Conservation (phyloP, 768 basidiomycete species). For the Pisolithus orientalis region DNA sequence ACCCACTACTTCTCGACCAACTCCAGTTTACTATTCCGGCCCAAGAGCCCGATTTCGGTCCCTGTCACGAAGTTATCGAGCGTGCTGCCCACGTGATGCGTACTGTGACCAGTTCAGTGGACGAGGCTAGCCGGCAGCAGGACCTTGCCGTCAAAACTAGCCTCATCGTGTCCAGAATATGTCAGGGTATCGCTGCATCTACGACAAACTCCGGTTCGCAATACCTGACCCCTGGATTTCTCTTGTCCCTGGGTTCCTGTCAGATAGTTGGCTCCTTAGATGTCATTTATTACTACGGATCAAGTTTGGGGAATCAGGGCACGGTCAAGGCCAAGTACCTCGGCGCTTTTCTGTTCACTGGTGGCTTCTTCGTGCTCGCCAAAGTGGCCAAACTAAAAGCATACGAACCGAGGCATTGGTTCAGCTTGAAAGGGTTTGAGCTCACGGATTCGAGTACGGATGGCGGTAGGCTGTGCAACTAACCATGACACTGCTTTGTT, state of each 20-base stretch:
- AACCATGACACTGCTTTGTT: background rate
- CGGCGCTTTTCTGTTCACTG: slow-evolving; percentile 82
- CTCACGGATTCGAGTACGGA: slow-evolving; percentile 61
- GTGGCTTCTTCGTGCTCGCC: slow-evolving; percentile 80
- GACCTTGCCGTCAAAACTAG: slow-evolving; percentile 61
- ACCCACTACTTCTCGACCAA: slow-evolving; percentile 83
- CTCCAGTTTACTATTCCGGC: slow-evolving; percentile 29
- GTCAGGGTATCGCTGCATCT: slow-evolving; percentile 27
- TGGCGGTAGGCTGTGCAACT: slow-evolving; percentile 54
- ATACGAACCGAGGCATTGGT: slow-evolving; percentile 89
- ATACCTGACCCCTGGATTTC: slow-evolving; percentile 46
- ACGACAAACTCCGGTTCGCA: slow-evolving; percentile 29
- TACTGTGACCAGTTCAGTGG: slow-evolving; percentile 67
- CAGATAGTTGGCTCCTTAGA: slow-evolving; percentile 82
- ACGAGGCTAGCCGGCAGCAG: slow-evolving; percentile 69
- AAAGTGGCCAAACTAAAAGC: slow-evolving; percentile 76
- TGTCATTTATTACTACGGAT: slow-evolving; percentile 65
- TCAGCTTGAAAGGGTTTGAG: slow-evolving; percentile 69
- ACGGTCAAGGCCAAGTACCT: slow-evolving; percentile 78
- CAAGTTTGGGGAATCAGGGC: slow-evolving; percentile 35
- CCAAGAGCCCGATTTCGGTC: slow-evolving; percentile 1
- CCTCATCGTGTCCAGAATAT: slow-evolving; percentile 64
- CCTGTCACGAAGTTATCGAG: slow-evolving; percentile 13
- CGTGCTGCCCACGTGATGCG: slow-evolving; percentile 68
- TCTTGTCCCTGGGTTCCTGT: slow-evolving; percentile 73